Evolutionary conservation across 345 rosid species (phyloP), one percentile per base, ranked within the genome.

Genomic region (Noccaea bulbosa): DNA sequence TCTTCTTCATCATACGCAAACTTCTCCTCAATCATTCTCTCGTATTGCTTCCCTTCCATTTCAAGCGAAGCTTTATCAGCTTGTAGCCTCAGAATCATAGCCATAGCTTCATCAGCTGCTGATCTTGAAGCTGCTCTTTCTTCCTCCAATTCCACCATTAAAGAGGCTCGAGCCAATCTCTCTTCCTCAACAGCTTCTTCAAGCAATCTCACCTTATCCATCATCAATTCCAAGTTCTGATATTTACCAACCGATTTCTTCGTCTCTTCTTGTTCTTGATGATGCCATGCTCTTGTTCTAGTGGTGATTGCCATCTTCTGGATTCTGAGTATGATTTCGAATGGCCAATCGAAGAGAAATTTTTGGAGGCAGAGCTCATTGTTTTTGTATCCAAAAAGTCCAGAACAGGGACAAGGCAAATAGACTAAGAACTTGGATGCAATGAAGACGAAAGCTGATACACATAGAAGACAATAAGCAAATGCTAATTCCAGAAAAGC

Each of bases 71-170:
- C 96, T 83, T 86, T 91, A 60, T 89, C 96, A 53, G 85, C 83
- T 71, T 93, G 98, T 48, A 93, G 69, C 60, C 90, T 87, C 56
- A 74, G 53, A 71, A 94, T 88, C 99, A 94, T 89, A 70, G 96
- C 90, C 92, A 91, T 84, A 57, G 96, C 88, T 83, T 91, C 99
- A 76, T 94, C 97, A 61, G 93, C 86, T 51, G 95, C 95, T 38
- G 86, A 77, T 20, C 95, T 87, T 60, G 97, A 85, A 35, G 96
- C 94, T 60, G 81, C 81, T 79, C 97, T 86, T 81, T 94, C 99
- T 70, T 91, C 77, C 67, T 89, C 96, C 12, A 91, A 80, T 69
- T 94, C 97, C 32, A 74, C 56, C 54, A 60, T 66, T 71, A 94
- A 67, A 35, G 83, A 83, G 72, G 86, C 56, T 62, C 62, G 54